phyloP scores from a whole-genome alignment of 352 stramenopile genomes.

The Globisporangium emineosum region DNA sequence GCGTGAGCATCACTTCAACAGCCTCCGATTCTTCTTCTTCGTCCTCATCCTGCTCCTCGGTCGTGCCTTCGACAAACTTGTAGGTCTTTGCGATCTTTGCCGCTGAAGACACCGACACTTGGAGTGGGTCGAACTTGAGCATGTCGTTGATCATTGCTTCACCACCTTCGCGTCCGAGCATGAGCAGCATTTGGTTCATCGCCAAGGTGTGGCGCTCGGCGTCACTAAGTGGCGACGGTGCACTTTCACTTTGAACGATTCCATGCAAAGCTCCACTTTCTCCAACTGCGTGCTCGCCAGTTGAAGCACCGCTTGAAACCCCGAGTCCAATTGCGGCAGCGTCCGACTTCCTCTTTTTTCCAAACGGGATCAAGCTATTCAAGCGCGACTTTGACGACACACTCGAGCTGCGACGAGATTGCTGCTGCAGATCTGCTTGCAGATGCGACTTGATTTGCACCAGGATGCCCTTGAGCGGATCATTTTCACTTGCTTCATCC shows the following conservation, averaged over 20 bases:
- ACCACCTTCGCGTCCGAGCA: conserved; percentile 41
- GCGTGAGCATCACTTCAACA: conserved; percentile 34
- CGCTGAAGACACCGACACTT: conserved; percentile 30
- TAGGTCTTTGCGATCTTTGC: conserved; percentile 44
- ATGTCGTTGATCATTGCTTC: conserved; percentile 50
- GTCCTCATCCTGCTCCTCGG: conserved; percentile 24
- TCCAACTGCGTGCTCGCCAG: not conserved
- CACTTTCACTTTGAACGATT: not conserved
- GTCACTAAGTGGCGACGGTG: not conserved
- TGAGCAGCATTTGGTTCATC: conserved; percentile 37
- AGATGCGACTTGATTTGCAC: conserved; percentile 53
- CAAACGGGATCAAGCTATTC: conserved; percentile 11
- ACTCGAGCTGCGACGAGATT: not conserved
- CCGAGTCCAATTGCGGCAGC: not conserved
- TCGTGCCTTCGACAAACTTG: conserved; percentile 12
- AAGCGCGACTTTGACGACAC: conserved; percentile 1
- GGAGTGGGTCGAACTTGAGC: conserved; percentile 55
- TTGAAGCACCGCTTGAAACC: not conserved
- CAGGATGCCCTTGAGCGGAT: conserved; percentile 41
- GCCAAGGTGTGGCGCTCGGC: conserved; percentile 24
- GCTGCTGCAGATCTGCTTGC: conserved; percentile 21
- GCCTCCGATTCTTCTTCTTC: conserved; percentile 12
- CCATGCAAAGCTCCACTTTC: not conserved
- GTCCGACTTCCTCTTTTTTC: not conserved
- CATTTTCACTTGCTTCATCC: conserved; percentile 8